These are phyloP conservation scores for Alternaria sp. DNA, from an alignment of 2,329 filamentous ascomycete genomes.

Conservation along the genomic window DNA sequence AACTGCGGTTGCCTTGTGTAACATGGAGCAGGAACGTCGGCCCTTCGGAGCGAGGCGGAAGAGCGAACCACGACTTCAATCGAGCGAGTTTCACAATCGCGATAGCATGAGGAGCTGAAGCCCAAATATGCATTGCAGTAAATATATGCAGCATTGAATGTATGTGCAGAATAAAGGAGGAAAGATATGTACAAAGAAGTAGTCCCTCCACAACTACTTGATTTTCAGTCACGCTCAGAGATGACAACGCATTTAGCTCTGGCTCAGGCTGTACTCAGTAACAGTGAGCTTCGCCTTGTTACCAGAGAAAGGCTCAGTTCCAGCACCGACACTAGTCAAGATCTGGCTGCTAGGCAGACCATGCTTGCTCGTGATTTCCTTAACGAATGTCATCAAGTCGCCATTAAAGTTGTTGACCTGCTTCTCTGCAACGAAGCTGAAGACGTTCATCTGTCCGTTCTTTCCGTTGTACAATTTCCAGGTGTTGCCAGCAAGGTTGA, in stretches of 20 bases:
- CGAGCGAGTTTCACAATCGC: neutral
- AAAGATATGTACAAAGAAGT: slow-evolving; percentile 9
- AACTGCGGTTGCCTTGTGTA: neutral
- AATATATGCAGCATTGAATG: neutral
- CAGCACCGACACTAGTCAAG: slow-evolving; percentile 62
- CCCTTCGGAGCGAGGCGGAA: neutral
- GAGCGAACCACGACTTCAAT: too few species aligned
- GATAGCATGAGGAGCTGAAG: too few species aligned
- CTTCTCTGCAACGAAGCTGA: slow-evolving; percentile 64
- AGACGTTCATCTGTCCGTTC: slow-evolving; percentile 69
- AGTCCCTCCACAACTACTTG: neutral
- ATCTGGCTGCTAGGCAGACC: slow-evolving; percentile 61
- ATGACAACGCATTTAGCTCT: slow-evolving; percentile 21
- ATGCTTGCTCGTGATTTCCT: slow-evolving; percentile 62
- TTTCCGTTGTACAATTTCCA: slow-evolving; percentile 69
- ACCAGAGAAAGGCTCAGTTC: slow-evolving; percentile 67
- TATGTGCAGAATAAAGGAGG: neutral
- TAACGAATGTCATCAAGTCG: slow-evolving; percentile 67
- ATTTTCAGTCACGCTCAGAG: neutral
- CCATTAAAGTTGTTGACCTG: slow-evolving; percentile 63
- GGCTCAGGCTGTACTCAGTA: slow-evolving; percentile 49
- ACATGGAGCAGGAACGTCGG: neutral
- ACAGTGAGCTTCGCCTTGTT: slow-evolving; percentile 57
- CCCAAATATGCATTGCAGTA: neutral
- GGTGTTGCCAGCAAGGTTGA: slow-evolving; percentile 62